phyloP scores from a whole-genome alignment of 768 basidiomycete genomes.

The Amanita exitialis region DNA sequence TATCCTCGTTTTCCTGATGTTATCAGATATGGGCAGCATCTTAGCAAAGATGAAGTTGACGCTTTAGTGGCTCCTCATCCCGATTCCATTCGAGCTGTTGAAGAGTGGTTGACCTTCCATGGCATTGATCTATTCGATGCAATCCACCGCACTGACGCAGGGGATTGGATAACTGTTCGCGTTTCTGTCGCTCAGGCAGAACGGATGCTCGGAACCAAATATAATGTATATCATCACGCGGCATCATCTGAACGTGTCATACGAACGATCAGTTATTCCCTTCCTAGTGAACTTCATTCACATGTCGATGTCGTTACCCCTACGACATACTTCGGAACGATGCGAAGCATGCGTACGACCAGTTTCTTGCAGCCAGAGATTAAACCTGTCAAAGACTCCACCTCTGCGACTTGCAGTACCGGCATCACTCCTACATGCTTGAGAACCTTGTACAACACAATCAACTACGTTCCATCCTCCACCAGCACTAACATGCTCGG shows the following conservation, averaged over 20 bases:
- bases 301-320: slow-evolving; percentile 55
- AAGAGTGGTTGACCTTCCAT: slow-evolving; percentile 45
- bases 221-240: slow-evolving; percentile 44
- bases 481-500: slow-evolving; percentile 43
- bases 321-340: slow-evolving; percentile 53
- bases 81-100: slow-evolving; percentile 38
- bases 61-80: slow-evolving; percentile 43
- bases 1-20: not conserved
- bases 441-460: slow-evolving; percentile 44
- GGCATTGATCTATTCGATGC: slow-evolving; percentile 28
- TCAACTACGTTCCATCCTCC: slow-evolving; percentile 31
- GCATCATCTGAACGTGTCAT: slow-evolving; percentile 38
- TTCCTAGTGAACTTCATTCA: slow-evolving; percentile 39
- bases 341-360: slow-evolving; percentile 41
- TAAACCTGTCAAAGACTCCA: slow-evolving; percentile 25
- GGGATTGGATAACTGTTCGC: slow-evolving; percentile 48
- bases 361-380: slow-evolving; percentile 45
- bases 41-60: slow-evolving; percentile 49
- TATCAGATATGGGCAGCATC: slow-evolving; percentile 46
- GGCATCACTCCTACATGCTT: slow-evolving; percentile 51
- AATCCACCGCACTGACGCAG: slow-evolving; percentile 31
- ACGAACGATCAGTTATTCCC: slow-evolving; percentile 50
- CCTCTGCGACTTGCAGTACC: slow-evolving; percentile 32
- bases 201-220: slow-evolving; percentile 48
- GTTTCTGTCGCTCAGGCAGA: slow-evolving; percentile 50